phyloP scores from a whole-genome alignment of 1,139 yeast species.

The Kodamaea suecica region DNA sequence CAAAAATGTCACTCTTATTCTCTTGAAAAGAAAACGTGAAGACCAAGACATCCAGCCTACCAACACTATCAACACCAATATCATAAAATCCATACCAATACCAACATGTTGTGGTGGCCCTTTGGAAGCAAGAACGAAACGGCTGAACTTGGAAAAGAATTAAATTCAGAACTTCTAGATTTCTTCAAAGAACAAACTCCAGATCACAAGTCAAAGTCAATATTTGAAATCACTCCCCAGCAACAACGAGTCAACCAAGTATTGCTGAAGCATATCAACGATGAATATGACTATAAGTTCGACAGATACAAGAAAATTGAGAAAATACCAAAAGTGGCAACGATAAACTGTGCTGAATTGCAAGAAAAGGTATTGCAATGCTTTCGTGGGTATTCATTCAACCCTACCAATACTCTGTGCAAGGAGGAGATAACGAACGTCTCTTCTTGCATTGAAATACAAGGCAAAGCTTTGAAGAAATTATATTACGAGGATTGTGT shows the following conservation, averaged over 20 bases:
- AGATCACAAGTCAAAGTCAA: slow-evolving; percentile 22
- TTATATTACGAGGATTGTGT: slow-evolving; percentile 42
- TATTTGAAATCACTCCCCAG: slow-evolving; percentile 28
- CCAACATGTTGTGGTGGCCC: slow-evolving; percentile 15
- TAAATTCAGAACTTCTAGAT: slow-evolving; percentile 27
- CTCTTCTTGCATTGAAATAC: slow-evolving; percentile 34
- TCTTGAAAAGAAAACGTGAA: too few species aligned
- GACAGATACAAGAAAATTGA: slow-evolving; percentile 34
- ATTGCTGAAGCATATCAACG: slow-evolving; percentile 18
- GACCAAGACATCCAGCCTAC: too few species aligned
- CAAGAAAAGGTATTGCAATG: slow-evolving; percentile 40
- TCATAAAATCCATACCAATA: too few species aligned
- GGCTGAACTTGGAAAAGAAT: slow-evolving; percentile 29
- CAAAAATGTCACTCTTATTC: too few species aligned
- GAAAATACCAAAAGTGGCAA: slow-evolving; percentile 23
- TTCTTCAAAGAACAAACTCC: slow-evolving; percentile 37
- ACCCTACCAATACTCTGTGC: slow-evolving; percentile 28
- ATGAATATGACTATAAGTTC: slow-evolving; percentile 27
- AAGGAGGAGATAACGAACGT: slow-evolving; percentile 26
- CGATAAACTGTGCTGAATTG: slow-evolving; percentile 43
- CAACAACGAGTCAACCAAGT: slow-evolving; percentile 30
- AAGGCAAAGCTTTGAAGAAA: slow-evolving; percentile 33
- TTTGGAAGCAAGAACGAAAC: slow-evolving; percentile 17
- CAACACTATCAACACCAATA: too few species aligned
- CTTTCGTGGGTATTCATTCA: slow-evolving; percentile 32